Conservation (phyloP, 306 rosid species). For the Cucumis hystrix region DNA sequence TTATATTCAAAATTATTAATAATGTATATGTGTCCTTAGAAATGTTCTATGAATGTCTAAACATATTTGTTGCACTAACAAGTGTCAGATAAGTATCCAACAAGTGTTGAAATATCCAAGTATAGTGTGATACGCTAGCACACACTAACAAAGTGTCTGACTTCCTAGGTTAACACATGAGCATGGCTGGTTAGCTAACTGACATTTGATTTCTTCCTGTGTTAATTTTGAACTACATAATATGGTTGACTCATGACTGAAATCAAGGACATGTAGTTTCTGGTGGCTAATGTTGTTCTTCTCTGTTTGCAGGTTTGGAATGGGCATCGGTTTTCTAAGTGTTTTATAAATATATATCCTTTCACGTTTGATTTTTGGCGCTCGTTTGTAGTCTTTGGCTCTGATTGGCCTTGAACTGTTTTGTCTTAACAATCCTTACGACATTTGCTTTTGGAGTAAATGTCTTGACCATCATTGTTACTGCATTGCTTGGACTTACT, state of each 20-base stretch:
- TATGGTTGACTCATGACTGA: background rate
- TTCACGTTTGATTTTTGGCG: constrained; percentile 7
- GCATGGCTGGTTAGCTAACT: background rate
- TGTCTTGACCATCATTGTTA: constrained; percentile 36
- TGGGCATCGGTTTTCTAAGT: constrained; percentile 44
- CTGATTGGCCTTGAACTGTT: constrained; percentile 6
- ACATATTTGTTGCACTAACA: too few species aligned
- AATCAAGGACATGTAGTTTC: constrained; percentile 4
- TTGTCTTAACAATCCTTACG: constrained; percentile 48
- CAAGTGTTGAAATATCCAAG: too few species aligned
- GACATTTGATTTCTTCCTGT: background rate
- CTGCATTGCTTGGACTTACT: constrained; percentile 31
- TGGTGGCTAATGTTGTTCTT: background rate
- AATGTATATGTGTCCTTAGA: too few species aligned
- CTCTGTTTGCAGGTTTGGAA: constrained; percentile 59
- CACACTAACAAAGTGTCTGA: too few species aligned
- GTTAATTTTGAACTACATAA: background rate
- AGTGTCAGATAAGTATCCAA: too few species aligned
- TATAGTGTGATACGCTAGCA: too few species aligned
- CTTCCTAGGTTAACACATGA: background rate
- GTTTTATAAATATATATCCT: constrained; percentile 84
- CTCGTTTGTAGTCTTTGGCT: constrained; percentile 2
- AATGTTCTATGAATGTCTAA: too few species aligned
- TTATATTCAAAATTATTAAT: too few species aligned
- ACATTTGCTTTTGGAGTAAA: constrained; percentile 61